These are phyloP conservation scores for Microdochium bolleyi DNA, from an alignment of 2,329 filamentous ascomycete species.

Conservation along the genomic window DNA sequence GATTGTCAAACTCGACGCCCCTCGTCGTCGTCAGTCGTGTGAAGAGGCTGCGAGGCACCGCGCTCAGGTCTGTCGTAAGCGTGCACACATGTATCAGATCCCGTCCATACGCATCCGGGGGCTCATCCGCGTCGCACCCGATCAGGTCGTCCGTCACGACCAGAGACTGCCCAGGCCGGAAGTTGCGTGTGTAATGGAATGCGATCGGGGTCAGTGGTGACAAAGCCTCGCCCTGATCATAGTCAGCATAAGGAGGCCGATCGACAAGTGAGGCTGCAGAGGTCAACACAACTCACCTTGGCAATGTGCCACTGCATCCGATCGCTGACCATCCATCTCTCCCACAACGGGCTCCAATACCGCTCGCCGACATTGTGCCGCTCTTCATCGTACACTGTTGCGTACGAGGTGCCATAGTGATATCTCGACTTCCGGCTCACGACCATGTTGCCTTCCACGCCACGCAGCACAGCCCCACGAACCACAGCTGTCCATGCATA, in stretches of 20 bases:
- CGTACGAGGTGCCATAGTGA: conserved; percentile 76
- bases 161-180: conserved; percentile 68
- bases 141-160: conserved; percentile 76
- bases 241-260: not conserved
- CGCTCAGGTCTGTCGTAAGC: conserved; percentile 70
- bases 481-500: conserved; percentile 80
- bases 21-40: conserved; percentile 70
- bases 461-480: conserved; percentile 65
- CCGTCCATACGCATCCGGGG: conserved; percentile 50
- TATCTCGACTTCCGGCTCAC: conserved; percentile 65
- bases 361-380: conserved; percentile 66
- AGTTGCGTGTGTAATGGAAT: conserved; percentile 82
- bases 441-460: conserved; percentile 72
- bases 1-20: conserved; percentile 73
- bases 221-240: conserved; percentile 58
- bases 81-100: conserved; percentile 69
- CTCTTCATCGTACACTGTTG: conserved; percentile 69
- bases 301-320: conserved; percentile 82
- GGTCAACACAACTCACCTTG: conserved; percentile 44
- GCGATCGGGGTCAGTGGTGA: conserved; percentile 68
- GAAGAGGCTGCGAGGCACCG: conserved; percentile 66
- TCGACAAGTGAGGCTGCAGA: not conserved
- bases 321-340: conserved; percentile 76
- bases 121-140: conserved; percentile 62
- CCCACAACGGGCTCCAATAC: conserved; percentile 75